Conservation (phyloP, 2,329 filamentous ascomycete genomes). For the Colletotrichum liaoningense region DNA sequence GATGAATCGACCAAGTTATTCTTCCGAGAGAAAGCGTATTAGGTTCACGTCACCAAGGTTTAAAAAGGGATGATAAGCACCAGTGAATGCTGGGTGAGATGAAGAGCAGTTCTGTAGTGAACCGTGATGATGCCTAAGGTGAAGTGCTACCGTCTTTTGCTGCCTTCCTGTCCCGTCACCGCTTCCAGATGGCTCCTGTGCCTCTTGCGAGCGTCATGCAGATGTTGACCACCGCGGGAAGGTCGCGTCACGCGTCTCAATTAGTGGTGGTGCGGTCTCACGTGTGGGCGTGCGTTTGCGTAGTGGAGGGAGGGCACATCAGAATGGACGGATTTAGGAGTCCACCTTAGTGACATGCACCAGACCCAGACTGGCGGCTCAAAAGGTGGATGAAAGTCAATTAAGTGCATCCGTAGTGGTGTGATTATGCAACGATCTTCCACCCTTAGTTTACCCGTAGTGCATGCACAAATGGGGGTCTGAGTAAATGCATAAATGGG, state of each 20-base stretch:
- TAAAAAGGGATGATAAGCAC: neutral
- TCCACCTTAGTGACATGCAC: neutral
- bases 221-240: neutral
- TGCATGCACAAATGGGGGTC: conserved; percentile 6
- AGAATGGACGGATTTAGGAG: neutral
- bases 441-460: neutral
- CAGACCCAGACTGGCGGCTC: neutral
- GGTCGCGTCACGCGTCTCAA: conserved; percentile 31
- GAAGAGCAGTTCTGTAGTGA: neutral
- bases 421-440: neutral
- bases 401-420: neutral
- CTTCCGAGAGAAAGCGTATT: neutral
- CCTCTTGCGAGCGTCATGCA: conserved; percentile 28
- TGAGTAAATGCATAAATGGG: neutral
- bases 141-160: neutral
- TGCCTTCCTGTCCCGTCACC: neutral
- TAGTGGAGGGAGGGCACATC: neutral
- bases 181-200: conserved; percentile 13
- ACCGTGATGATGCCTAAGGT: conserved; percentile 14
- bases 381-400: neutral
- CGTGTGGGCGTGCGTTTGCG: neutral
- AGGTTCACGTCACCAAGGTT: neutral
- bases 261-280: neutral
- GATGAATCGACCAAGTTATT: neutral
- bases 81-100: neutral